Base-by-base conservation (phyloP, 352 stramenopile species). In the Thalassiosira mediterranea region DNA sequence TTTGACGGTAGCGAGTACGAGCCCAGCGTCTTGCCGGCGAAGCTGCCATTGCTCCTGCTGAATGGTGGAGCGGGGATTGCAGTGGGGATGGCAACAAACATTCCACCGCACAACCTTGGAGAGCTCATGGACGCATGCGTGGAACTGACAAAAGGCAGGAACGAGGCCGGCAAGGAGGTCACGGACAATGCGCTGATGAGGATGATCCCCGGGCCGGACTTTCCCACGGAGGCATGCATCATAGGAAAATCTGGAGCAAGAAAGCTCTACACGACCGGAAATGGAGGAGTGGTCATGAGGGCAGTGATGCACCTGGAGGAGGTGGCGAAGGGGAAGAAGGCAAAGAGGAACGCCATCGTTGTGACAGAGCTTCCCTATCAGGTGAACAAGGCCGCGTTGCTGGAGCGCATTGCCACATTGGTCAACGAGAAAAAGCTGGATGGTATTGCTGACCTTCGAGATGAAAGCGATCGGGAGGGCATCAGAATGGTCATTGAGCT, bases 351-450 rank as follows among this genome's bases (percentile, higher is more conserved):
- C 49, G 89, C 91, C 44, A 95, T 96, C 52, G 87, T 96, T 54
- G 88, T 95, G 1, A 96, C 89, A 7, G 88, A 96, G 68, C 67
- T 96, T 25, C 93, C 91, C 0, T 96, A 96, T 71, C 88, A 94
- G 79, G 90, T 95, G 17, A 95, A 94, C 79, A 95, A 95, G 77
- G 87, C 90, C 26, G 73, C 83, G 3, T 81, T 96, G 40, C 79
- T 96, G 52, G 90, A 94, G 77, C 91, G 93, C 42, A 95, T 95
- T 57, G 91, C 91, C 3, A 79, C 80, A 23, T 64, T 95, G 46
- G 90, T 96, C 17, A 95, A 96, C 69, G 90, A 95, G 15, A 95
- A 95, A 65, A 95, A 95, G 70, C 53, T 96, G n/a, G 86, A 94
- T 17, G 90, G 91, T 13, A 91, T 95, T 77, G 71, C 78, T 25